These are phyloP conservation scores for Sporothrix dimorphospora DNA, from an alignment of 2,329 filamentous ascomycete genomes.

Conservation along the genomic window DNA sequence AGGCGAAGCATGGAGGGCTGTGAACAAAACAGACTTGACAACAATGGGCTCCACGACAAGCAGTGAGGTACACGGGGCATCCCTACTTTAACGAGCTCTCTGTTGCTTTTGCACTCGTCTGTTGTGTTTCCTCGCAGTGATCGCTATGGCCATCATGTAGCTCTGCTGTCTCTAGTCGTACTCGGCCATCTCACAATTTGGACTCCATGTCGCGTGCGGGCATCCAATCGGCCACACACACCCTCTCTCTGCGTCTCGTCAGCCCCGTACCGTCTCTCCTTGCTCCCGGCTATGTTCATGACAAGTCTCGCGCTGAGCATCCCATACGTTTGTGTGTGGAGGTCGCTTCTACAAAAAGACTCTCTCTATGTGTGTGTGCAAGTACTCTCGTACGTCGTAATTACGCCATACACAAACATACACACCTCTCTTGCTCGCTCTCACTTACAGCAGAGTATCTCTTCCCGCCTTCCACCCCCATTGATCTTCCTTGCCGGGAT, in stretches of 20 bases:
- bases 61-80: neutral
- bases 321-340: neutral
- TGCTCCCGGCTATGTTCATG: constrained; percentile 14
- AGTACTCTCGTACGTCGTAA: neutral
- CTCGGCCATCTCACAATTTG: neutral
- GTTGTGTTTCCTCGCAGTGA: neutral
- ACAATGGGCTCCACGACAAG: neutral
- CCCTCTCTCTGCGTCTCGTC: neutral
- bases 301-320: neutral
- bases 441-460: neutral
- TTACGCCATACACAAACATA: neutral
- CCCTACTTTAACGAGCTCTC: neutral
- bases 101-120: neutral
- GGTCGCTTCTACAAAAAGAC: neutral
- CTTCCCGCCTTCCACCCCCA: neutral
- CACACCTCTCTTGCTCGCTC: neutral
- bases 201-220: neutral
- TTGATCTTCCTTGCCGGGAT: constrained; percentile 18
- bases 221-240: neutral
- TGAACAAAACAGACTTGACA: neutral
- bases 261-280: neutral
- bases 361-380: neutral
- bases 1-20: neutral
- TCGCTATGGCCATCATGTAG: constrained; percentile 6
- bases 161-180: neutral